Base-by-base conservation (phyloP, 306 rosid species). In the Quercus glauca region DNA sequence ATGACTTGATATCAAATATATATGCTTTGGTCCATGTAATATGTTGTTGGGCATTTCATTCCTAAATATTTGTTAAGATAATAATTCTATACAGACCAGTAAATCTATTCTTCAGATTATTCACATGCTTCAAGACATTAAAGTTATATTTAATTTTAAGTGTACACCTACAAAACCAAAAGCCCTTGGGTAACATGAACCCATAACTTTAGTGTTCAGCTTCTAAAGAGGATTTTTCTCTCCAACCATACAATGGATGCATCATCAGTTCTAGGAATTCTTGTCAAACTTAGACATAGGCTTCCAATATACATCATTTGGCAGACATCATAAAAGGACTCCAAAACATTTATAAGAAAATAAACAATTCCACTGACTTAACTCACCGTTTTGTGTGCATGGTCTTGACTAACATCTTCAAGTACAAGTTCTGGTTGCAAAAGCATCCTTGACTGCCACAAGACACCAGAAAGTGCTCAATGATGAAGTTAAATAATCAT, bases 351-450 rank as follows among this genome's bases (percentile, higher is more conserved):
- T 80, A 55, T 20, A 41, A 70, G 55, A 65, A 70, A 53, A 41
- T 19, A 31, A 31, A 31, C 23, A 65, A 17, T 28, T 33, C 6
- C 51, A 6, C 15, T 33, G 23, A 31, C 71, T 31, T 67, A 72
- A 83, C 97, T 89, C 88, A 95, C 98, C 81, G 98, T 95, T 85
- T 91, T 95, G 75, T 86, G 96, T 10, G 99, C 99, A 86, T 90
- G 99, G 82, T 93, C 99, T 85, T 95, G 99, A 81, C 98, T 93
- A 74, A 95, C 98, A 83, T 95, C 98, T 86, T 95, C 97, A 79
- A 95, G 98, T 55, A 88, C 97, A 61, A 89, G 96, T 80, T 95
- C 98, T 55, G 98, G 92, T 72, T 87, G 99, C 86, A 95, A 81
- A 75, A 91, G 97, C 96, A 91, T 91, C 89, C 94, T 88, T 81